Conservation (phyloP, 306 rosid genomes). For the Trifolium fragiferum region DNA sequence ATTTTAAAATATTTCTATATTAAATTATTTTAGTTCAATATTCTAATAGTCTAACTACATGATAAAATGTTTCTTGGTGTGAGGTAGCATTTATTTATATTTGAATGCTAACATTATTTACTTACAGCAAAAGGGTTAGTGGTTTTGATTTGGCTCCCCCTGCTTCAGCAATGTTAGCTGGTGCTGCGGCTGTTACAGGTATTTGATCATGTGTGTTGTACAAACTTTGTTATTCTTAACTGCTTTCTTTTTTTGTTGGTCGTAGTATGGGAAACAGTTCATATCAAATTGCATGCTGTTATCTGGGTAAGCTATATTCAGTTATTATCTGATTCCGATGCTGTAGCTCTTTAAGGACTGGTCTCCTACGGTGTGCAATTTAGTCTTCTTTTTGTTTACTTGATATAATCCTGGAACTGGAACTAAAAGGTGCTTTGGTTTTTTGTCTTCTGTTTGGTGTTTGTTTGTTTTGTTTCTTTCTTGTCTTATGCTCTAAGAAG, state of each 20-base stretch:
- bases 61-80: constrained; percentile 4
- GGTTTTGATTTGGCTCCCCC: constrained; percentile 99
- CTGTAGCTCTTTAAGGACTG: constrained; percentile 55
- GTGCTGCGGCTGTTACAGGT: constrained; percentile 76
- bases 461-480: constrained; percentile 98
- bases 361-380: constrained; percentile 61
- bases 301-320: constrained; percentile 88
- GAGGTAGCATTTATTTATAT: constrained; percentile 28
- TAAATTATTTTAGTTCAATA: neutral
- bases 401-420: constrained; percentile 92
- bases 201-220: constrained; percentile 44
- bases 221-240: constrained; percentile 60
- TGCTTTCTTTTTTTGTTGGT: constrained; percentile 72
- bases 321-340: constrained; percentile 57
- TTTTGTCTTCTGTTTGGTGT: constrained; percentile 97
- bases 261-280: constrained; percentile 88
- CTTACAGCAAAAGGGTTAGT: constrained; percentile 95
- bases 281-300: constrained; percentile 93
- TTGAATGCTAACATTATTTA: constrained; percentile 45
- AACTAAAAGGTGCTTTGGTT: constrained; percentile 96
- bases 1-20: too few relatives aligned
- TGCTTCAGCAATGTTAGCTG: constrained; percentile 78
- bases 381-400: constrained; percentile 56
- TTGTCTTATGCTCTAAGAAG: constrained; percentile 94
- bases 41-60: constrained; percentile 20